Evolutionary conservation across 2,329 filamentous ascomycete species (phyloP).

Genomic region (Cladosporium velox): DNA sequence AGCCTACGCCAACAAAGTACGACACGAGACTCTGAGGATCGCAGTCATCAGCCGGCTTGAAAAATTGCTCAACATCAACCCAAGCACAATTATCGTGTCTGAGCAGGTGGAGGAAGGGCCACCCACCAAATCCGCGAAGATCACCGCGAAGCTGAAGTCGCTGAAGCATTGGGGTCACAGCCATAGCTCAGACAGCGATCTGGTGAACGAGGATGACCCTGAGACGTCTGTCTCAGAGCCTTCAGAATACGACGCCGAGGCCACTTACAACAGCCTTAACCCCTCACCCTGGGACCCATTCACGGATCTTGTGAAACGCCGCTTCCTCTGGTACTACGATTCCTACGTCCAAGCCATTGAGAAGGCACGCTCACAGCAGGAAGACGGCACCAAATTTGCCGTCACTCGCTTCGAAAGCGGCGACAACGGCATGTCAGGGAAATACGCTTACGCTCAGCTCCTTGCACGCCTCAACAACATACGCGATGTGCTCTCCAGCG

Average conservation of each 20-base stretch:
- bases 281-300: slow-evolving; percentile 75
- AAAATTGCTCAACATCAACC: slow-evolving; percentile 67
- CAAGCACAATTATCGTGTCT: slow-evolving; percentile 29
- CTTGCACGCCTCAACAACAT: slow-evolving; percentile 68
- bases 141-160: not conserved
- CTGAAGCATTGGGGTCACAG: not conserved
- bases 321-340: slow-evolving; percentile 95
- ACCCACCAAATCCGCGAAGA: not conserved
- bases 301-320: slow-evolving; percentile 83
- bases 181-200: not conserved
- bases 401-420: slow-evolving; percentile 83
- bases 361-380: slow-evolving; percentile 62
- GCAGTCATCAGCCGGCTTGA: slow-evolving; percentile 86
- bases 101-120: not conserved
- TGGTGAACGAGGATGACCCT: slow-evolving; percentile 20
- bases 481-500: slow-evolving; percentile 69
- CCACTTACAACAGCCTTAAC: slow-evolving; percentile 32
- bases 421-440: slow-evolving; percentile 81
- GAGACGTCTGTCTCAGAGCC: slow-evolving; percentile 26
- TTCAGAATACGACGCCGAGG: slow-evolving; percentile 46
- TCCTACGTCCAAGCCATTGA: slow-evolving; percentile 75
- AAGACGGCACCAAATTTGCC: slow-evolving; percentile 66
- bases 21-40: slow-evolving; percentile 84
- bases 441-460: slow-evolving; percentile 77
- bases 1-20: slow-evolving; percentile 62